Base-by-base conservation (phyloP, 352 stramenopile genomes). In the Phytophthora capsici region DNA sequence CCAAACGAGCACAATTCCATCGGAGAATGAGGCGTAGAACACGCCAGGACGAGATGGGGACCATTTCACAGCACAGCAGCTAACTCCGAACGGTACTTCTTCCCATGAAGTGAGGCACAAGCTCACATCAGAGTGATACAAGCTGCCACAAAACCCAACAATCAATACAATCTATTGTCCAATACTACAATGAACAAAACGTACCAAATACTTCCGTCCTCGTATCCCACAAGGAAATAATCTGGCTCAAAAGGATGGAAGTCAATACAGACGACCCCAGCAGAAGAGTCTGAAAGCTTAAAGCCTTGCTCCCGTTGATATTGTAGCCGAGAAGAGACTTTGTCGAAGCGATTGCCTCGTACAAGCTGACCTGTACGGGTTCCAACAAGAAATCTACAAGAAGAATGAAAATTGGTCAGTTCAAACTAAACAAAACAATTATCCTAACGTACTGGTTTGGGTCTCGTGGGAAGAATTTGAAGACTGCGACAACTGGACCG, bases 221-320 rank as follows among this genome's bases (percentile, higher is more conserved):
- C 69, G 40, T 89, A 92, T 0, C 84, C 84, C 2, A 78, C 84
- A 19, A 92, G 75, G 36, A 92, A 90, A 63, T 89, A 89, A 20
- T 72, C 52, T 0, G 55, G 19, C 10, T 73, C 41, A 20, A 84
- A 77, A 17, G 81, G 81, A 53, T 89, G 75, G 32, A 87, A 88
- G 12, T 70, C 81, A 36, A 90, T 77, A 37, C 57, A 72, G 1
- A 81, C 77, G 32, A 88, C 78, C 13, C 53, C 76, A 38, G 46
- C 56, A 2, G 56, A 61, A 13, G 48, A 22, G 20, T 60, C 23
- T 43, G 8, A 8, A 34, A 9, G 28, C 9, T 57, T 56, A 4
- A 56, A 6, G 1, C 32, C 58, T 36, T 69, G 64, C 7, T 69
- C 64, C 6, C 58, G 58, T 10, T 60, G 51, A 51, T 69, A 73